phyloP scores from a whole-genome alignment of 2,329 filamentous ascomycete species.

The Colletotrichum viniferum region DNA sequence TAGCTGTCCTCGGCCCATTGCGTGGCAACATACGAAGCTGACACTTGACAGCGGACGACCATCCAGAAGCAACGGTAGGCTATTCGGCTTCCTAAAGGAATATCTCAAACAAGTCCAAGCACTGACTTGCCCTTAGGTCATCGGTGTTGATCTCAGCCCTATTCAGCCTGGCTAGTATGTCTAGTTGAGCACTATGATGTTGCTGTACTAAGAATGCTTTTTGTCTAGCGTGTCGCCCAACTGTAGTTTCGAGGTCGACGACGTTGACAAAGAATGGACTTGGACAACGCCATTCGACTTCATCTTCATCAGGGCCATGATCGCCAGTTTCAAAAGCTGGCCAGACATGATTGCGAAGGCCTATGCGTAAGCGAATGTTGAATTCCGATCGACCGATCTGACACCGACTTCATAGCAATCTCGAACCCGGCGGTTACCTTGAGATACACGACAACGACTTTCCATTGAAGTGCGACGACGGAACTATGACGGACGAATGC shows the following conservation, averaged over 20 bases:
- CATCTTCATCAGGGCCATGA: background rate
- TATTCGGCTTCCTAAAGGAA: background rate
- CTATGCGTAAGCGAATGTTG: background rate
- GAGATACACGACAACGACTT: conserved; percentile 8
- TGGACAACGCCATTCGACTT: conserved; percentile 36
- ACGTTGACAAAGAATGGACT: conserved; percentile 37
- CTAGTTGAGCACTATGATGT: background rate
- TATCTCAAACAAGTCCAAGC: background rate
- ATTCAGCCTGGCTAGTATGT: conserved; percentile 34
- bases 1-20: background rate
- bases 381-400: background rate
- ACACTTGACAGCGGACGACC: conserved; percentile 26
- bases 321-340: conserved; percentile 21
- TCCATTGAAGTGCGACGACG: conserved; percentile 19
- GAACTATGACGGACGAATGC: conserved; percentile 1
- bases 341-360: conserved; percentile 33
- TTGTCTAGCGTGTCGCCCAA: conserved; percentile 43
- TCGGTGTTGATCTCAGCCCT: conserved; percentile 36
- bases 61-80: conserved; percentile 31
- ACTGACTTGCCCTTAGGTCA: conserved; percentile 10
- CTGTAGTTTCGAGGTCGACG: conserved; percentile 45
- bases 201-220: background rate
- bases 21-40: no score
- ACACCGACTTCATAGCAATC: background rate
- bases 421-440: conserved; percentile 18